Percentiles rank a stretch among this genome's conserved stretches.
phyloP scores from a whole-genome alignment of 768 basidiomycete species.

The Boletus subcaerulescens region DNA sequence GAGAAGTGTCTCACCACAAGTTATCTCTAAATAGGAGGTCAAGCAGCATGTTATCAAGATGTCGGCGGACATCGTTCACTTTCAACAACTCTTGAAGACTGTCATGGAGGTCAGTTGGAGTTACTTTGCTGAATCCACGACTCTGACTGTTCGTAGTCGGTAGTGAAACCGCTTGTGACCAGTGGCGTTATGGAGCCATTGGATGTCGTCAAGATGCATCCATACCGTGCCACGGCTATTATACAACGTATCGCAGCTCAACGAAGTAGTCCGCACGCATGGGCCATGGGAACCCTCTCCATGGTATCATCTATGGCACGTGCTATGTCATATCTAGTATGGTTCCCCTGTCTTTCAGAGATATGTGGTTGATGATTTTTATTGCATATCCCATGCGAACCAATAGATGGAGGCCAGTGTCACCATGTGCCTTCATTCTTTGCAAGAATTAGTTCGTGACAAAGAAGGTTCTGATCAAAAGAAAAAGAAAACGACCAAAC shows the following conservation, averaged over 20 bases:
- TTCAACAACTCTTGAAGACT: constrained; percentile 64
- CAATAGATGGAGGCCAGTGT: constrained; percentile 78
- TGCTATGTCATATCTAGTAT: constrained; percentile 85
- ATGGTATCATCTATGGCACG: constrained; percentile 63
- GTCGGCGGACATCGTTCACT: constrained; percentile 57
- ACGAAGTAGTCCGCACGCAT: constrained; percentile 36
- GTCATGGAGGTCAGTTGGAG: constrained; percentile 65
- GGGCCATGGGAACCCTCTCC: constrained; percentile 50
- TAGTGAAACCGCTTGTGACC: constrained; percentile 34
- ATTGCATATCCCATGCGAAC: neutral
- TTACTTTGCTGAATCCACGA: neutral
- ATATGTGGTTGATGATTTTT: neutral
- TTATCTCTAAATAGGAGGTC: constrained; percentile 48
- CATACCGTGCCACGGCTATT: constrained; percentile 53
- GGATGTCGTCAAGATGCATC: constrained; percentile 65
- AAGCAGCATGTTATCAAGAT: constrained; percentile 76
- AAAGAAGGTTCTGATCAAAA: constrained; percentile 29
- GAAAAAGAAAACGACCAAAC: constrained; percentile 41
- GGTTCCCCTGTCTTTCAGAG: constrained; percentile 19
- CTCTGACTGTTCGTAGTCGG: constrained; percentile 26
- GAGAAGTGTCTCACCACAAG: neutral
- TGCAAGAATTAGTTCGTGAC: constrained; percentile 51
- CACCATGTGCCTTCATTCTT: constrained; percentile 67
- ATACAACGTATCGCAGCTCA: constrained; percentile 37
- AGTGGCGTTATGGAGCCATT: constrained; percentile 45